phyloP scores from a whole-genome alignment of 2,329 filamentous ascomycete species.

The Laburnicola sp. region DNA sequence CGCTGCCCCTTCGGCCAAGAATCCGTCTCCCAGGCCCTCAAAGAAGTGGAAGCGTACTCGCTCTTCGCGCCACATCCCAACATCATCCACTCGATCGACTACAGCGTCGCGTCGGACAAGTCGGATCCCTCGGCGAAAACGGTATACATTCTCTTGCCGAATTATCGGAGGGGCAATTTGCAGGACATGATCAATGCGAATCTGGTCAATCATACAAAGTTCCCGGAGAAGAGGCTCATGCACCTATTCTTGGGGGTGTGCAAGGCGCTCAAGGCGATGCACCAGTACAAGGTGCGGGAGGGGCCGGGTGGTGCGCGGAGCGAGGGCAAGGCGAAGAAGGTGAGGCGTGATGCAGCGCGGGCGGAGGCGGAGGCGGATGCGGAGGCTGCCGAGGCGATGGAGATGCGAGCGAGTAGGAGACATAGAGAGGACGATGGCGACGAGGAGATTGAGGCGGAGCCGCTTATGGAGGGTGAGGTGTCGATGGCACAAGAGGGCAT shows the following conservation, averaged over 20 bases:
- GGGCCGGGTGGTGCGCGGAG: slow-evolving; percentile 56
- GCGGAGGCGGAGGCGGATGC: slow-evolving; percentile 53
- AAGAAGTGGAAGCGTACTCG: slow-evolving; percentile 95
- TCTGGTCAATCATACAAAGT: slow-evolving; percentile 88
- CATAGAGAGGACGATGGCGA: slow-evolving; percentile 60
- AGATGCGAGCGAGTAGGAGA: slow-evolving; percentile 48
- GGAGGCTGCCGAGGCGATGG: slow-evolving; percentile 49
- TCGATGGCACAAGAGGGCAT: slow-evolving; percentile 68
- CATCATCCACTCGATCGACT: slow-evolving; percentile 85
- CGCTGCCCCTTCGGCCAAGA: slow-evolving; percentile 97
- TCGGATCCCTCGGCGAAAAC: slow-evolving; percentile 72
- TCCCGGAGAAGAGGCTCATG: slow-evolving; percentile 88
- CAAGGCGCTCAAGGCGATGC: slow-evolving; percentile 84
- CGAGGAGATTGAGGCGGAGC: slow-evolving; percentile 75
- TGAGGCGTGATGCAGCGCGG: slow-evolving; percentile 59
- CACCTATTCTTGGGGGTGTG: slow-evolving; percentile 89
- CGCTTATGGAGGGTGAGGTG: slow-evolving; percentile 79
- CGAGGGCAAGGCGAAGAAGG: slow-evolving; percentile 58
- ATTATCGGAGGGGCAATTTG: slow-evolving; percentile 91
- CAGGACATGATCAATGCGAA: slow-evolving; percentile 99
- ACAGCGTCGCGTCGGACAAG: slow-evolving; percentile 75
- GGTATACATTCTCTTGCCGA: slow-evolving; percentile 93
- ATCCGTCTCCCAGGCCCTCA: slow-evolving; percentile 90
- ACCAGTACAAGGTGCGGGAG: slow-evolving; percentile 73
- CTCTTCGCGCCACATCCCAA: slow-evolving; percentile 81